Percentiles rank a stretch among this genome's conserved stretches.
Conservation (phyloP, 768 basidiomycete species). For the Termitomyces sp. region DNA sequence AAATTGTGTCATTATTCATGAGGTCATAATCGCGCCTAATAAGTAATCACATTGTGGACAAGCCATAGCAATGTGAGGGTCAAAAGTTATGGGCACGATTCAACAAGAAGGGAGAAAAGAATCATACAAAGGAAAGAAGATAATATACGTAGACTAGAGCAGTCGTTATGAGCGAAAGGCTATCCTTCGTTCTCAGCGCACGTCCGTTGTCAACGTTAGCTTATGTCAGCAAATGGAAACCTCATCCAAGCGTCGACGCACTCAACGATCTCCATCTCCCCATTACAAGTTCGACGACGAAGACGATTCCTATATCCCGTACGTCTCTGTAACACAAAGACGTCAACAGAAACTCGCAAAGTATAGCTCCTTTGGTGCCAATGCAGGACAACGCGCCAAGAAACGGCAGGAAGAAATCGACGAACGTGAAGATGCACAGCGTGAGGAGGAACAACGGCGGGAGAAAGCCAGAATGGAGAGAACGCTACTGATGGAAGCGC, state of each 20-base stretch:
- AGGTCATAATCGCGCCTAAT: background rate
- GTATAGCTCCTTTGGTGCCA: constrained; percentile 56
- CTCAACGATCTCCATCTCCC: constrained; percentile 54
- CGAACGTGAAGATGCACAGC: constrained; percentile 67
- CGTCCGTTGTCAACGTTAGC: background rate
- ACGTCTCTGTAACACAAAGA: constrained; percentile 82
- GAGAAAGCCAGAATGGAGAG: constrained; percentile 80
- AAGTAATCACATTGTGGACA: background rate
- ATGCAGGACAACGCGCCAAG: constrained; percentile 42
- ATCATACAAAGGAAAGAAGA: no score
- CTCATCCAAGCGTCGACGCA: constrained; percentile 44
- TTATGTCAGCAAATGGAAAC: constrained; percentile 25
- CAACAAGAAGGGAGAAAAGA: no score
- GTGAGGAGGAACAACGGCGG: constrained; percentile 69
- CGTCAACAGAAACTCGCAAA: constrained; percentile 77
- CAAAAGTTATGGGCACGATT: no score
- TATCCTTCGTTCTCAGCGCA: background rate
- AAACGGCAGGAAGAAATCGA: constrained; percentile 56
- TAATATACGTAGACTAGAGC: no score
- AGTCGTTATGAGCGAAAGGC: no score
- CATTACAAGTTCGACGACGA: constrained; percentile 58
- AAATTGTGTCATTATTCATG: background rate
- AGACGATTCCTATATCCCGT: constrained; percentile 70
- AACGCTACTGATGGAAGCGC: constrained; percentile 87
- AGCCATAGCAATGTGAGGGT: no score